These are phyloP conservation scores for Durio zibethinus DNA, from an alignment of 345 rosid species.

Conservation along the genomic window DNA sequence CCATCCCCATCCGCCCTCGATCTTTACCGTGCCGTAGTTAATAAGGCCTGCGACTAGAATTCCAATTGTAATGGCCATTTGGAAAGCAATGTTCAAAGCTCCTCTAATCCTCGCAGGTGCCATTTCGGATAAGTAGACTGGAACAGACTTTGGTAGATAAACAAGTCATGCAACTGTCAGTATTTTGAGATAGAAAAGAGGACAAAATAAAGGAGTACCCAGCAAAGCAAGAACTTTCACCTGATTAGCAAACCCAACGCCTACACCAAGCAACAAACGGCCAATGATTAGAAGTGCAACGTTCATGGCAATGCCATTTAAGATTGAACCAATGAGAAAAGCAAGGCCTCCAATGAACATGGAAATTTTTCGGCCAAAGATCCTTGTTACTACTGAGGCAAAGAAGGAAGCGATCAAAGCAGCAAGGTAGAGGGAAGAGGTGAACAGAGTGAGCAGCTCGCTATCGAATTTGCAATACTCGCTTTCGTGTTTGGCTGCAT, in stretches of 20 bases:
- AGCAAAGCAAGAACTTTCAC: conserved; percentile 19
- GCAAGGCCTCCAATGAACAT: conserved; percentile 60
- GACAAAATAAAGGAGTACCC: not conserved
- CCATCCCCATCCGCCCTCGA: conserved; percentile 10
- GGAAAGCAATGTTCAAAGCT: conserved; percentile 17
- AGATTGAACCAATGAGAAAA: conserved; percentile 57
- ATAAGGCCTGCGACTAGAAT: conserved; percentile 11
- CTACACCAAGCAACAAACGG: conserved; percentile 67
- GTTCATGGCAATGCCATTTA: conserved; percentile 57
- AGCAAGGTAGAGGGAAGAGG: conserved; percentile 78
- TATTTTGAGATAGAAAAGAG: not conserved
- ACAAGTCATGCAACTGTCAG: too few relatives aligned
- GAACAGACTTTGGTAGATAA: not conserved
- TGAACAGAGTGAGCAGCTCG: conserved; percentile 59
- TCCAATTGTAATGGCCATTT: conserved; percentile 10
- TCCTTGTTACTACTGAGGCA: conserved; percentile 54
- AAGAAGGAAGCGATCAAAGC: conserved; percentile 62
- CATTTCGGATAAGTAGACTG: conserved; percentile 3
- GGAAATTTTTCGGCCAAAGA: conserved; percentile 60
- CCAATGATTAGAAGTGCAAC: conserved; percentile 56
- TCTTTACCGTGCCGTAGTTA: conserved; percentile 5
- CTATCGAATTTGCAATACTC: conserved; percentile 77
- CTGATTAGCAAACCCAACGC: conserved; percentile 91
- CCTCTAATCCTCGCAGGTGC: not conserved
- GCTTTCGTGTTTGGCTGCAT: conserved; percentile 27